Conservation (phyloP, 345 rosid genomes). For the Eucalyptus tenuipes region DNA sequence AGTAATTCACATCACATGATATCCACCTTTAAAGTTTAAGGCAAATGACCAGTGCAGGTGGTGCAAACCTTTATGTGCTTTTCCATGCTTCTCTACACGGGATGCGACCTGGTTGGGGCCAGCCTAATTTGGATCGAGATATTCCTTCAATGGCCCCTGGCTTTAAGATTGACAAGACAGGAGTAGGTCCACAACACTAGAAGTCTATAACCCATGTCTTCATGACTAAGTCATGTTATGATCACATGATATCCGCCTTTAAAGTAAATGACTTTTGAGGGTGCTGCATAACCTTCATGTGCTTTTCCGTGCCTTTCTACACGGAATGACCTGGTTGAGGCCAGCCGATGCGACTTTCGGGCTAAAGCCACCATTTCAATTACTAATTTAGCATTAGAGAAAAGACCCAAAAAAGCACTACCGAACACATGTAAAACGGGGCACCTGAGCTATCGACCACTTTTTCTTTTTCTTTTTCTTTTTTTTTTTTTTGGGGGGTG, state of each 20-base stretch:
- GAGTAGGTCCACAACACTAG: background rate
- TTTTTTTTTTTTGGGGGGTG: rapidly evolving
- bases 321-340: background rate
- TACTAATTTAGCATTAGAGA: background rate
- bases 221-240: background rate
- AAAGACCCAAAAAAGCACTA: background rate
- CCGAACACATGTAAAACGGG: background rate
- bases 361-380: background rate
- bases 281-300: background rate
- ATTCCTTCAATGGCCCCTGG: background rate
- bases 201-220: background rate
- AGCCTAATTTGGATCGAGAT: background rate
- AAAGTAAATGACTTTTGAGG: background rate
- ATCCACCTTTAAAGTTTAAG: background rate
- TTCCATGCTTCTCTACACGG: background rate
- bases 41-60: background rate
- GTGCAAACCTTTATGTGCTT: background rate
- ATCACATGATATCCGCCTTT: background rate
- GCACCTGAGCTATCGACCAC: background rate
- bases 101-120: background rate
- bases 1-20: background rate
- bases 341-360: background rate
- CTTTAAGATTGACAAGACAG: background rate
- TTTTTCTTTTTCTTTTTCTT: no score
- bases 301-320: background rate